phyloP scores from a whole-genome alignment of 257 asterid genomes.

The Buddleja alternifolia region DNA sequence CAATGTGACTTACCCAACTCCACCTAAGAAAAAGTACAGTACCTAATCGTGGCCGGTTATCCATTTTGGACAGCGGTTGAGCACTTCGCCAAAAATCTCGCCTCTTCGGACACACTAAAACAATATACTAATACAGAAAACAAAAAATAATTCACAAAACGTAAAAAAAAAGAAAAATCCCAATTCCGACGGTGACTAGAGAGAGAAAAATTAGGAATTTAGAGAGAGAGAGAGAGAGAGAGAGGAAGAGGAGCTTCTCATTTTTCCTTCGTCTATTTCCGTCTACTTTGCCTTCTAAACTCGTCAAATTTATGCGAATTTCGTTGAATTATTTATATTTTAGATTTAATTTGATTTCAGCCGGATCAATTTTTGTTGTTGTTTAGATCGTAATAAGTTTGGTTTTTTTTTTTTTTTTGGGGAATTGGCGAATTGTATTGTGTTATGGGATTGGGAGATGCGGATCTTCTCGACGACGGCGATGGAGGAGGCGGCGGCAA shows the following conservation, averaged over 20 bases:
- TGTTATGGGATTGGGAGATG: conserved; percentile 25
- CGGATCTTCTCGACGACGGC: conserved; percentile 10
- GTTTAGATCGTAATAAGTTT: conserved; percentile 12
- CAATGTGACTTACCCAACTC: too few species aligned
- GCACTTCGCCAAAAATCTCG: conserved; percentile 10
- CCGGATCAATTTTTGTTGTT: background rate
- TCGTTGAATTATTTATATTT: background rate
- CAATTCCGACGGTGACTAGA: conserved; percentile 17
- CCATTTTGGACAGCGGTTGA: conserved; percentile 34
- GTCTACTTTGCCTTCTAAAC: conserved; percentile 1
- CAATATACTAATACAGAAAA: background rate
- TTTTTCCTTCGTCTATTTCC: background rate
- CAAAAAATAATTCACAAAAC: background rate
- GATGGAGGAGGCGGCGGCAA: conserved; percentile 14
- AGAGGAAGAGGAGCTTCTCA: conserved; percentile 13
- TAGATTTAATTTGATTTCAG: conserved; percentile 2
- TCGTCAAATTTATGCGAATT: background rate
- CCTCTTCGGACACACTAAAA: conserved; percentile 5
- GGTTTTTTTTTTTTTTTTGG: background rate
- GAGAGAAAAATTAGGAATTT: conserved; percentile 13
- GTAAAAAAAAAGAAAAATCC: background rate
- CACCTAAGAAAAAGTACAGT: too few species aligned
- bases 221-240: background rate
- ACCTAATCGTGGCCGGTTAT: background rate
- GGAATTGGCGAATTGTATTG: background rate